Evolutionary conservation across 768 basidiomycete genomes (phyloP).

Genomic region (Termitomyces sp.): DNA sequence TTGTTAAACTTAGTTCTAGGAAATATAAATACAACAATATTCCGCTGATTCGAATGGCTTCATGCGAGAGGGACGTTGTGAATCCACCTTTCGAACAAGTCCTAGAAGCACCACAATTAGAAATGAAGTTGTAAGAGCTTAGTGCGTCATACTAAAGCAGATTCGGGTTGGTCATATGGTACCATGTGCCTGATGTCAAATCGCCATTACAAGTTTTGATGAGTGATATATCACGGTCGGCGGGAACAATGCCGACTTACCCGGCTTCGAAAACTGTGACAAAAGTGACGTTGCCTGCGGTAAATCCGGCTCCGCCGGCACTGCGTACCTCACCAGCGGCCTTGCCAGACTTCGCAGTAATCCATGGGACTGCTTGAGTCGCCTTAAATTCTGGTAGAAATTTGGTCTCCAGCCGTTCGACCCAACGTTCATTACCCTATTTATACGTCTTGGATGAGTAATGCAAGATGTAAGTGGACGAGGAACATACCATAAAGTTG

Average conservation of each 20-base stretch:
- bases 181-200: constrained; percentile 69
- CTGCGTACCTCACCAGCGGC: constrained; percentile 64
- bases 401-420: constrained; percentile 53
- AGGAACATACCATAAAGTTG: constrained; percentile 57
- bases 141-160: constrained; percentile 56
- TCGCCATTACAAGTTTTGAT: constrained; percentile 1
- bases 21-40: background rate
- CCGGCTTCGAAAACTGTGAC: constrained; percentile 78
- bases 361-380: constrained; percentile 50
- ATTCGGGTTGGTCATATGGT: constrained; percentile 86
- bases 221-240: background rate
- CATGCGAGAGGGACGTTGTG: constrained; percentile 41
- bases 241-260: constrained; percentile 32
- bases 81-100: constrained; percentile 59
- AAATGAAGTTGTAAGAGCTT: background rate
- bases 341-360: constrained; percentile 44
- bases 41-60: background rate
- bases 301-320: constrained; percentile 57
- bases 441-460: background rate
- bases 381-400: constrained; percentile 58
- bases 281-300: constrained; percentile 83
- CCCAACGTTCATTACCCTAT: constrained; percentile 77
- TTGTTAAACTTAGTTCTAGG: background rate
- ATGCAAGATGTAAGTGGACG: background rate
- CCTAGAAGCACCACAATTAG: constrained; percentile 28